A percentile compares a stretch with the other conserved stretches of the same genome.
phyloP scores from a whole-genome alignment of 1,139 yeast species.

The Pichia sp. region DNA sequence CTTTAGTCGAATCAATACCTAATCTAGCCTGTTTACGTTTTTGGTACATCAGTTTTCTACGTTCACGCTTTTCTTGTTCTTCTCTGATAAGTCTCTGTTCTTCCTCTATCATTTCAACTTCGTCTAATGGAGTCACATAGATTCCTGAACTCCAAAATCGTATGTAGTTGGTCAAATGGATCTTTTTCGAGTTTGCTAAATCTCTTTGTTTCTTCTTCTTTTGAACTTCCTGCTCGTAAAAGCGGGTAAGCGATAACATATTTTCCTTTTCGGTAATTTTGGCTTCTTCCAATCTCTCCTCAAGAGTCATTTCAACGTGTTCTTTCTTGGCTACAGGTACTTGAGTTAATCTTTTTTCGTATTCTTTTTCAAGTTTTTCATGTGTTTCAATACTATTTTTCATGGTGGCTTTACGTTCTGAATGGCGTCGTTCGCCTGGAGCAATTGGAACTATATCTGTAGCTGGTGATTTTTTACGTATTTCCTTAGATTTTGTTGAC shows the following conservation, averaged over 20 bases:
- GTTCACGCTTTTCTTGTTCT: constrained; percentile 26
- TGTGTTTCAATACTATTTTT: constrained; percentile 73
- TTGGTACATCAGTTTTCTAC: constrained; percentile 34
- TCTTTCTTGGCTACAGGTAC: constrained; percentile 27
- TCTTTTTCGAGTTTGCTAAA: constrained; percentile 56
- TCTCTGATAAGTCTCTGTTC: constrained; percentile 23
- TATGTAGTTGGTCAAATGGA: constrained; percentile 48
- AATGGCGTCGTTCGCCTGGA: constrained; percentile 52
- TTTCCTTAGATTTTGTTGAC: constrained; percentile 19
- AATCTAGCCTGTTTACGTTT: constrained; percentile 23
- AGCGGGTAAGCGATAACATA: constrained; percentile 60
- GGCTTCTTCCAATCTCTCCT: constrained; percentile 79
- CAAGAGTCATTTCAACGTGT: constrained; percentile 65
- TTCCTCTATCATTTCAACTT: constrained; percentile 40
- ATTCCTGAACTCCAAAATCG: constrained; percentile 38
- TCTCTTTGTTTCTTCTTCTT: constrained; percentile 74
- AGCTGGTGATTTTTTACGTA: constrained; percentile 9
- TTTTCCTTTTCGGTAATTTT: constrained; percentile 77
- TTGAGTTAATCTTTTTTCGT: constrained; percentile 47
- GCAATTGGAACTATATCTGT: constrained; percentile 25
- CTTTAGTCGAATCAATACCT: constrained; percentile 2
- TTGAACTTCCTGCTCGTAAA: constrained; percentile 76
- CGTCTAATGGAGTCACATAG: constrained; percentile 43
- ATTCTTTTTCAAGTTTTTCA: constrained; percentile 63
- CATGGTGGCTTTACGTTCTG: constrained; percentile 72